Evolutionary conservation across 176 grass and related monocot species (phyloP), one percentile per base, ranked within the genome.

Genomic region (Elymus sibiricus): DNA sequence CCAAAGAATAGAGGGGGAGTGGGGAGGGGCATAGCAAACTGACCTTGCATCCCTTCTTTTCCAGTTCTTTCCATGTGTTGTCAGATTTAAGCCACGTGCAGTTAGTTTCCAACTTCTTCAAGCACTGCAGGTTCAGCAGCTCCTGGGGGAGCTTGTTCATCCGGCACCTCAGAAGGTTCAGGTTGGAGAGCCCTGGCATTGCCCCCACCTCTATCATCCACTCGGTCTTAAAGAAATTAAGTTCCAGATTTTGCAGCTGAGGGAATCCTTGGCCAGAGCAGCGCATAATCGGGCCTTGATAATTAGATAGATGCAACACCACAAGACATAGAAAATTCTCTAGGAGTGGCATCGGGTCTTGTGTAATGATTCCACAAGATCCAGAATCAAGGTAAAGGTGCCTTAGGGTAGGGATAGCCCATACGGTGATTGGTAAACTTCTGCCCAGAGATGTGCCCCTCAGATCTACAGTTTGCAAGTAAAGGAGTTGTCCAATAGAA

Each of bases 321-420:
- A 59, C 32, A 25, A 83, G 49, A 51, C 51, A 71, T 14, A 49
- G 80, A 40, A 40, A 8, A 7, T 40, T 40, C 39, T 40, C 39
- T 40, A 40, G 39, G 39, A 40, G 39, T 40, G 47, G 80, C 80
- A 82, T 59, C 0, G 47, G 65, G 32, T 71, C 66, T 82, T 28
- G 47, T 26, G 6, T 1, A 6, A 71, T 25, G 39, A 0, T 4
- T 26, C 59, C 65, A 82, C 25, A 12, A 49, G 14, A 49, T 15
- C 13, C 12, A 49, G 11, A 14, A 49, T 15, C 14, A 49, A 49
- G 46, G 46, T 49, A 49, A 49, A 49, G 13, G 1, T 15, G 46
- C 13, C 46, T 11, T 61, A 91, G 70, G 15, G 34, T 13, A 37
- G 77, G 73, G 7, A 88, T 88, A 59, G 56, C 66, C 89, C 89